phyloP scores from a whole-genome alignment of 352 stramenopile species.

The Globisporangium spiculum region DNA sequence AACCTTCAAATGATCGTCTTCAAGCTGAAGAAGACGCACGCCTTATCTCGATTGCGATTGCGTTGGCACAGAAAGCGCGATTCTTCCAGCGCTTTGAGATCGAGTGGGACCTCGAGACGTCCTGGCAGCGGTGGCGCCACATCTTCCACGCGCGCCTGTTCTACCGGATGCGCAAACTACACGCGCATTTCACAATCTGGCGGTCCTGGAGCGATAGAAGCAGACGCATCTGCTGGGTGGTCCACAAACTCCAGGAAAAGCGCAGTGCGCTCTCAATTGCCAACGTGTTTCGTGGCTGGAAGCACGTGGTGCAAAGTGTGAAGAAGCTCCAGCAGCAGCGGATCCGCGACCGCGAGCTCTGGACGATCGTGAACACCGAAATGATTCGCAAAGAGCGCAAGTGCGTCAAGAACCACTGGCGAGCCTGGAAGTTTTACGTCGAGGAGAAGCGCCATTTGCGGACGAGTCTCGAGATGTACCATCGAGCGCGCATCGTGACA shows the following conservation, averaged over 20 bases:
- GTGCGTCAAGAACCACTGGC: slow-evolving; percentile 41
- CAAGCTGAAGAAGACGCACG: not conserved
- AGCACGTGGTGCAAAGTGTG: slow-evolving; percentile 33
- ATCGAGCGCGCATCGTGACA: slow-evolving; percentile 47
- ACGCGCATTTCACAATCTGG: slow-evolving; percentile 35
- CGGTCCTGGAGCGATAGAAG: slow-evolving; percentile 20
- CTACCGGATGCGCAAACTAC: slow-evolving; percentile 40
- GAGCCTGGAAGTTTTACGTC: slow-evolving; percentile 35
- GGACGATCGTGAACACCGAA: slow-evolving; percentile 53
- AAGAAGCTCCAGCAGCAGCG: slow-evolving; percentile 47
- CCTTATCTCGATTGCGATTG: slow-evolving; percentile 16
- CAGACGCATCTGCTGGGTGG: slow-evolving; percentile 16
- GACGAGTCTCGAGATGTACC: slow-evolving; percentile 42
- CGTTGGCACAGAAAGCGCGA: slow-evolving; percentile 37
- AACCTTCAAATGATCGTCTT: not conserved
- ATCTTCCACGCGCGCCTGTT: slow-evolving; percentile 63
- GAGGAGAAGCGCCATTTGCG: slow-evolving; percentile 41
- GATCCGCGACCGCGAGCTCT: slow-evolving; percentile 50
- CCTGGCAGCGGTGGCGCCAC: slow-evolving; percentile 58
- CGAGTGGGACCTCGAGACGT: slow-evolving; percentile 32
- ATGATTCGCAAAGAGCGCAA: slow-evolving; percentile 43
- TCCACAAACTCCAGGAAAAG: slow-evolving; percentile 3
- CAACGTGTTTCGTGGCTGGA: slow-evolving; percentile 35
- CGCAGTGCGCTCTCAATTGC: slow-evolving; percentile 4
- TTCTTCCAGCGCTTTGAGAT: slow-evolving; percentile 49